Base-by-base conservation (phyloP, 495 filamentous ascomycete species). In the Podospora comata region DNA sequence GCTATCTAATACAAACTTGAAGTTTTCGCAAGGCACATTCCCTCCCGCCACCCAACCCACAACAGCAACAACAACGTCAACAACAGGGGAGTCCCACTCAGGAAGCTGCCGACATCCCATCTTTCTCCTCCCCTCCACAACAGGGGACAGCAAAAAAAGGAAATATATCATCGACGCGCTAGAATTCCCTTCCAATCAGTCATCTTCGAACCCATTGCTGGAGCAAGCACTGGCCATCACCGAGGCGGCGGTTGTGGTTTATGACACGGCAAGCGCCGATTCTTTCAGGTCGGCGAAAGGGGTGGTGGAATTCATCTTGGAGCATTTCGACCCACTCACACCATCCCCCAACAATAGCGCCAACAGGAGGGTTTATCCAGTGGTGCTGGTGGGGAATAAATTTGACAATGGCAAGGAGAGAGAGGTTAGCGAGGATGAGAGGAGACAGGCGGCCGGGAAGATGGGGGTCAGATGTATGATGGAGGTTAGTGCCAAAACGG, bases 241-340 rank as follows among this genome's bases (percentile, higher is more conserved):
- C 48, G 80, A 82, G 63, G 79, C 77, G 18, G 80, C 77, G 4
- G 64, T 81, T 3, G 68, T 83, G 2, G 71, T 81, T 15, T 83
- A 83, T 67, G 72, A 76, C 55, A 78, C 81, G 20, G 67, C 64
- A 59, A 77, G 79, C 54, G 62, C 73, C 16, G 64, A 73, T 13
- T 80, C 80, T 1, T 77, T 82, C 39, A 30, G 39, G 3, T 63
- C 79, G 9, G 70, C 73, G 9, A 68, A 67, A 39, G 69, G 70
- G 53, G 60, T 82, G 0, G 71, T 76, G 65, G 70, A 75, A 39
- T 77, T 75, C 39, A 73, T 83, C 48, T 61, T 57, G 27, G 72
- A 74, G 2, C 60, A 72, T 34, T 64, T 79, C 58, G 60, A 30
- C 62, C 62, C 57, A 0, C 55, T 11, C 15, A 18, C 60, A 23